Evolutionary conservation across 2,329 filamentous ascomycete genomes (phyloP).

Genomic region (Alternaria burnsii): DNA sequence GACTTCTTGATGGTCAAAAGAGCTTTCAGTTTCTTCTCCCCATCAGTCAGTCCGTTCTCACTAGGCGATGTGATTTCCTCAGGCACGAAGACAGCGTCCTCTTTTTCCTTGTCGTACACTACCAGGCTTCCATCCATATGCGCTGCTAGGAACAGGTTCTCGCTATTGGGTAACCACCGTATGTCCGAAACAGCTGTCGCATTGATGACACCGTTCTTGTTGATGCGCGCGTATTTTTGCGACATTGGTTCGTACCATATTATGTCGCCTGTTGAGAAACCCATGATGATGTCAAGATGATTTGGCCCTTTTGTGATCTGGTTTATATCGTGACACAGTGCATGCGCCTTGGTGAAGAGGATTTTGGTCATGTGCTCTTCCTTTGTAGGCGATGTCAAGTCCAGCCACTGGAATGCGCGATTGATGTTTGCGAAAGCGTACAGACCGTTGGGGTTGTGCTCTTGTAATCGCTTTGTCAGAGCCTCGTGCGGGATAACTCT

Average conservation of each 20-base stretch:
- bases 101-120: slow-evolving; percentile 97
- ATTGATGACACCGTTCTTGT: slow-evolving; percentile 96
- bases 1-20: slow-evolving; percentile 83
- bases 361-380: slow-evolving; percentile 95
- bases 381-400: slow-evolving; percentile 79
- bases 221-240: slow-evolving; percentile 92
- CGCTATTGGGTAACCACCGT: slow-evolving; percentile 91
- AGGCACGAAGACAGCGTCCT: slow-evolving; percentile 79
- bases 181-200: slow-evolving; percentile 85
- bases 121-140: slow-evolving; percentile 91
- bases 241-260: slow-evolving; percentile 99
- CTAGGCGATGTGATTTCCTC: slow-evolving; percentile 61
- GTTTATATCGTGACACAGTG: slow-evolving; percentile 93
- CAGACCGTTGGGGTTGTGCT: slow-evolving; percentile 78
- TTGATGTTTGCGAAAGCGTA: slow-evolving; percentile 97
- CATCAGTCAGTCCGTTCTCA: slow-evolving; percentile 42
- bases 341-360: slow-evolving; percentile 94
- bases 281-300: slow-evolving; percentile 92
- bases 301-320: slow-evolving; percentile 76
- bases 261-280: slow-evolving; percentile 94
- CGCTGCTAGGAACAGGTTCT: slow-evolving; percentile 89
- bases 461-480: slow-evolving; percentile 78
- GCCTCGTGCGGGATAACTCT: slow-evolving; percentile 90
- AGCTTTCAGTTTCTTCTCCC: slow-evolving; percentile 40
- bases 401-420: slow-evolving; percentile 94